Percentiles rank a stretch among this genome's conserved stretches.
phyloP scores from a whole-genome alignment of 345 rosid genomes.

The Salix viminalis region DNA sequence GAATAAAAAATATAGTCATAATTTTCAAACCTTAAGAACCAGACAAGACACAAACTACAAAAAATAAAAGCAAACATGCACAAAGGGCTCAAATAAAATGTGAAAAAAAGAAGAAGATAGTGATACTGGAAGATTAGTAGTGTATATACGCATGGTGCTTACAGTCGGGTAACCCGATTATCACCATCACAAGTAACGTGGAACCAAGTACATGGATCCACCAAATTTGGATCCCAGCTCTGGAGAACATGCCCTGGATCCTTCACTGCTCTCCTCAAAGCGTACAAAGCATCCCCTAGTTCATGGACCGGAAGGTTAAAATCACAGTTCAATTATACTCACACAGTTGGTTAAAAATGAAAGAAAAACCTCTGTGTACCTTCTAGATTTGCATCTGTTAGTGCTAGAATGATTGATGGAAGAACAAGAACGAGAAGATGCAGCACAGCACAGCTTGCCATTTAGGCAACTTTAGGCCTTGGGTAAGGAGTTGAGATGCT shows the following conservation, averaged over 20 bases:
- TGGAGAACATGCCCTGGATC: constrained; percentile 61
- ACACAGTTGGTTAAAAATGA: neutral
- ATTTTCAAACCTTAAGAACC: neutral
- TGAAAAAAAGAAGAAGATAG: too few species aligned
- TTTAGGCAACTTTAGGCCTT: neutral
- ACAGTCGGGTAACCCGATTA: constrained; percentile 65
- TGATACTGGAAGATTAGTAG: neutral
- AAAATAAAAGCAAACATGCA: neutral
- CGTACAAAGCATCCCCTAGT: constrained; percentile 64
- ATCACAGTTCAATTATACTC: neutral
- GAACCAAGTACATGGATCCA: constrained; percentile 81
- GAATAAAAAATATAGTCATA: neutral
- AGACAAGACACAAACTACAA: neutral
- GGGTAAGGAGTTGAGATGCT: constrained; percentile 9
- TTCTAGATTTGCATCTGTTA: constrained; percentile 45
- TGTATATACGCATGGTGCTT: neutral
- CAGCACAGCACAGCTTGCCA: constrained; percentile 29
- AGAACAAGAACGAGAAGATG: constrained; percentile 24
- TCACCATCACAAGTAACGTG: constrained; percentile 64
- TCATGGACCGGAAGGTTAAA: constrained; percentile 3
- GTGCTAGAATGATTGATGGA: constrained; percentile 15
- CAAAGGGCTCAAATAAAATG: neutral
- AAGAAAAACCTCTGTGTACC: constrained; percentile 24
- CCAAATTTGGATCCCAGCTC: constrained; percentile 79
- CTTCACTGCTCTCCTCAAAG: constrained; percentile 56